Evolutionary conservation across 2,329 filamentous ascomycete genomes (phyloP), one percentile per base, ranked within the genome.

Genomic region (Colletotrichum sp.): DNA sequence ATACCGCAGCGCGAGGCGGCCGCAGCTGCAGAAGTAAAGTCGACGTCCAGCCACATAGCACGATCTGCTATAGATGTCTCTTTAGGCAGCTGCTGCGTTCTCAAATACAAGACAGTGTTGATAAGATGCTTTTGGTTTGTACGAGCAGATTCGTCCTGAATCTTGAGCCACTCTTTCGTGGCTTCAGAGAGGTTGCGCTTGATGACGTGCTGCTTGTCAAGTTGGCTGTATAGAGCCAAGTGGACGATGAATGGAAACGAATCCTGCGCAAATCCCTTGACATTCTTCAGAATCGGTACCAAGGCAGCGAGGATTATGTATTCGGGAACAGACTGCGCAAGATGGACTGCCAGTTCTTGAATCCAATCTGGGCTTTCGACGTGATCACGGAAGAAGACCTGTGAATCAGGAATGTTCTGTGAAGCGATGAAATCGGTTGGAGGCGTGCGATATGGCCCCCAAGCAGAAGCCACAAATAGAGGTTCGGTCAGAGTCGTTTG

Each of bases 201-300:
- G 36, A 92, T 85, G 2, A 84, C 85, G 77, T 92, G 90, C 32
- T 92, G 89, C 52, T 89, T 88, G 32, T 93, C 89, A n/a, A 90
- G 84, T 80, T 96, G 93, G 55, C 91, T 90, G 2, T 92, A 86
- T 1, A 99, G 88, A 18, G 96, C 92, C 57, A 98, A 88, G 84
- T 99, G 98, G 5, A 98, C 87, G 69, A 99, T 90, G 78, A 95
- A 98, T 0, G 96, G 96, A 66, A 99, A 93, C 0, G 95, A 88
- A 57, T 92, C 90, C 76, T 93, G 90, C 0, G 96, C 94, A 81
- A 98, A 92, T 0, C 91, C 90, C 55, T 91, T 89, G 30, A 96
- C 91, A 15, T 89, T 88, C 15, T 87, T 84, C 6, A 98, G 86
- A 52, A 97, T 89, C 7, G 91, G 90, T 3, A 90, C 87, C 28